These are phyloP conservation scores for Penstemon newberryi DNA, from an alignment of 257 asterid genomes.

Conservation along the genomic window DNA sequence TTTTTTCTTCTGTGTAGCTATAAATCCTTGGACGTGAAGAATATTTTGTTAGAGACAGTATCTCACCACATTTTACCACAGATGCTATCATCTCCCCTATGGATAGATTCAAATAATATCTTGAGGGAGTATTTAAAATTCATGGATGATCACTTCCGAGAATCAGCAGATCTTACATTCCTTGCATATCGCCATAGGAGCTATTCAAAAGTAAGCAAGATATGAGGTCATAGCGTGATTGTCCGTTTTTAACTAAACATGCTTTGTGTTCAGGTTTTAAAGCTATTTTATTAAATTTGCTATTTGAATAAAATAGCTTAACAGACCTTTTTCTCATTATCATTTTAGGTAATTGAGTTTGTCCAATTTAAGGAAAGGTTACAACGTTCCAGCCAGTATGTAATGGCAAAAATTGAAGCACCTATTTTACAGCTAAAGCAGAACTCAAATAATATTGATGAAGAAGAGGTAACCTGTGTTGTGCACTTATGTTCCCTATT, in stretches of 20 bases:
- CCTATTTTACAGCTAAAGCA: constrained; percentile 84
- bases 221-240: neutral
- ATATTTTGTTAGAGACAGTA: constrained; percentile 87
- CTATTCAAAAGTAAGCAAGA: constrained; percentile 75
- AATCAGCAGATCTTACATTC: constrained; percentile 96
- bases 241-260: constrained; percentile 11
- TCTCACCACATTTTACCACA: constrained; percentile 92
- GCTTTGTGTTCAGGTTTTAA: constrained; percentile 6
- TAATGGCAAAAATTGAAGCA: constrained; percentile 78
- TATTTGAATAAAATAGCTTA: constrained; percentile 17
- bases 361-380: constrained; percentile 89
- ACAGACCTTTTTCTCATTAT: constrained; percentile 19
- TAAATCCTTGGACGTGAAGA: constrained; percentile 92
- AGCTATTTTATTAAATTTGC: constrained; percentile 19
- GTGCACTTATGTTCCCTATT: constrained; percentile 21
- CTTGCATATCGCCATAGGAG: constrained; percentile 93
- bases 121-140: constrained; percentile 71
- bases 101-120: constrained; percentile 69
- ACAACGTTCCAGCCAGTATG: constrained; percentile 81
- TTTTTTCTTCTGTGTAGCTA: constrained; percentile 54
- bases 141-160: constrained; percentile 92
- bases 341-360: constrained; percentile 76
- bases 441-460: constrained; percentile 65
- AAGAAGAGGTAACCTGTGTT: constrained; percentile 61
- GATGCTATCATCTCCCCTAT: constrained; percentile 83